Conservation (phyloP, 106 monocot genomes). For the Platanthera zijinensis region DNA sequence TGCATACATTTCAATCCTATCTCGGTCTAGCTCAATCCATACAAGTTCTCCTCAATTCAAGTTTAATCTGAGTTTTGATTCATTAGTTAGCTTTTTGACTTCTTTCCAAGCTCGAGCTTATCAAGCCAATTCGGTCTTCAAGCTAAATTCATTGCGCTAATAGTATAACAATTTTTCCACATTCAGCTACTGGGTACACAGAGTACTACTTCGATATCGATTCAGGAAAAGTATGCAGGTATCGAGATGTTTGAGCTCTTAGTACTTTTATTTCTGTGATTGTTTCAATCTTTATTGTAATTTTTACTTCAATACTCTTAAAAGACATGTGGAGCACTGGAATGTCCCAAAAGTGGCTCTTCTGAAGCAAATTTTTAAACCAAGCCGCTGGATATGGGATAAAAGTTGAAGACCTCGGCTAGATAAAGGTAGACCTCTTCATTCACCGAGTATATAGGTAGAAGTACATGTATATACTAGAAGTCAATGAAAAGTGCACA, state of each 20-base stretch:
- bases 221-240: conserved; percentile 76
- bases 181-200: conserved; percentile 88
- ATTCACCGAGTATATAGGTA: neutral
- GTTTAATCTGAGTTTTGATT: no score
- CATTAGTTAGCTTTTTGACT: no score
- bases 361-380: conserved; percentile 84
- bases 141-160: no score
- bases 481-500: neutral
- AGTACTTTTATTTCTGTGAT: neutral
- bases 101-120: no score
- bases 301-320: neutral
- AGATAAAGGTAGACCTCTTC: neutral
- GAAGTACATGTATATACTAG: neutral
- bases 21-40: no score
- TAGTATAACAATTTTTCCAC: conserved; percentile 2
- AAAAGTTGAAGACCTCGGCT: conserved; percentile 9
- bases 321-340: conserved; percentile 96
- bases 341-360: conserved; percentile 98
- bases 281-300: neutral
- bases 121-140: no score
- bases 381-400: conserved; percentile 71
- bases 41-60: no score
- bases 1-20: no score
- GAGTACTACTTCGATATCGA: conserved; percentile 82
- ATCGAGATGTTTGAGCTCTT: neutral